A percentile compares a stretch with the other conserved stretches of the same genome.
These are phyloP conservation scores for Xerocomellus intermedius DNA, from an alignment of 768 basidiomycete genomes.

Conservation along the genomic window DNA sequence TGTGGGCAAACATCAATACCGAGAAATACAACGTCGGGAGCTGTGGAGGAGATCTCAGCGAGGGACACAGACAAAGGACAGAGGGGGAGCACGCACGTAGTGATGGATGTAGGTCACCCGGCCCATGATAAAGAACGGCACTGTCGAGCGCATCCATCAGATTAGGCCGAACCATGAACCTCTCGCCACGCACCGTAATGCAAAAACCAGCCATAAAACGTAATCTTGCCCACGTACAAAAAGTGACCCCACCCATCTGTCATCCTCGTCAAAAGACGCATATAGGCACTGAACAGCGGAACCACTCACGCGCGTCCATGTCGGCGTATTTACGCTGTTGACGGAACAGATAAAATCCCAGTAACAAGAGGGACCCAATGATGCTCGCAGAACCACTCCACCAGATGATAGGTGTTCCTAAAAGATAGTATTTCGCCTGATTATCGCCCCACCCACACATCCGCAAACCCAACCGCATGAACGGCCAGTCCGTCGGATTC, in stretches of 20 bases:
- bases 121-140: conserved; percentile 97
- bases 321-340: conserved; percentile 88
- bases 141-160: conserved; percentile 38
- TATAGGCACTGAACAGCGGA: not conserved
- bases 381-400: conserved; percentile 79
- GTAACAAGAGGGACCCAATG: conserved; percentile 46
- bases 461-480: conserved; percentile 81
- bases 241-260: conserved; percentile 93
- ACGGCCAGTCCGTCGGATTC: conserved; percentile 91
- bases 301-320: conserved; percentile 76
- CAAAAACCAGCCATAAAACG: conserved; percentile 87
- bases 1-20: conserved; percentile 85
- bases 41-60: conserved; percentile 36
- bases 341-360: conserved; percentile 74
- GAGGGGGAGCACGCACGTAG: conserved; percentile 59
- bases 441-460: conserved; percentile 97
- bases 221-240: conserved; percentile 88
- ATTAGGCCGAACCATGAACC: not conserved
- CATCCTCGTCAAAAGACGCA: conserved; percentile 4
- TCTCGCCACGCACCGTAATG: conserved; percentile 68
- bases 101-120: conserved; percentile 96
- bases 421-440: conserved; percentile 89
- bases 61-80: not conserved
- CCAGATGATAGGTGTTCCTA: conserved; percentile 92
- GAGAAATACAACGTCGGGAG: conserved; percentile 97